phyloP scores from a whole-genome alignment of 2,329 filamentous ascomycete genomes.

The Nemania diffusa region DNA sequence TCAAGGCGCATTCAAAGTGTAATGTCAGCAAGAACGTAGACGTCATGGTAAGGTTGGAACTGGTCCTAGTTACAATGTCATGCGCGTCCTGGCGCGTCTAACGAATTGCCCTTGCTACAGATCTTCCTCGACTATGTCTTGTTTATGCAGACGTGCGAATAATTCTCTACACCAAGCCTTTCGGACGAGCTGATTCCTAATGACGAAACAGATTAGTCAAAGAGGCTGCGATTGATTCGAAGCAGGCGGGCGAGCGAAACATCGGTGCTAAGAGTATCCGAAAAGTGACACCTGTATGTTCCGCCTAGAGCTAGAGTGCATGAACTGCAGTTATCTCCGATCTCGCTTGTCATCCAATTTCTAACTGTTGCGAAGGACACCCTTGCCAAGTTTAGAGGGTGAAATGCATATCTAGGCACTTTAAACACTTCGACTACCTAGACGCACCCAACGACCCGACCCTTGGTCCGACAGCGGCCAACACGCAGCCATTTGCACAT shows the following conservation, averaged over 20 bases:
- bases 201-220: constrained; percentile 71
- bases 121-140: constrained; percentile 86
- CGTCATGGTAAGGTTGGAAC: constrained; percentile 70
- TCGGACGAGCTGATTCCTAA: constrained; percentile 14
- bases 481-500: neutral
- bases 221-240: constrained; percentile 80
- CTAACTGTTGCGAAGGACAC: constrained; percentile 61
- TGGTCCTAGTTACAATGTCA: constrained; percentile 39
- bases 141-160: constrained; percentile 74
- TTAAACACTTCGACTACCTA: too few relatives aligned
- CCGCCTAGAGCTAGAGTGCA: neutral
- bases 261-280: constrained; percentile 80
- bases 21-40: constrained; percentile 87
- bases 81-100: constrained; percentile 45
- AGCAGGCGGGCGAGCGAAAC: constrained; percentile 76
- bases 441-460: neutral
- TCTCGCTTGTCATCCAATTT: neutral
- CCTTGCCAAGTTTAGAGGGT: constrained; percentile 75
- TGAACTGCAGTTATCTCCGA: neutral
- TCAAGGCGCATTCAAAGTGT: constrained; percentile 87
- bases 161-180: neutral
- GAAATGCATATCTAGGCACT: constrained; percentile 47
- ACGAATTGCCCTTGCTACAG: constrained; percentile 55
- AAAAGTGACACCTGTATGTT: constrained; percentile 78
- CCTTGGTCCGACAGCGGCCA: neutral